Base-by-base conservation (phyloP, 2,329 filamentous ascomycete species). In the Dactylellina parvicollis region DNA sequence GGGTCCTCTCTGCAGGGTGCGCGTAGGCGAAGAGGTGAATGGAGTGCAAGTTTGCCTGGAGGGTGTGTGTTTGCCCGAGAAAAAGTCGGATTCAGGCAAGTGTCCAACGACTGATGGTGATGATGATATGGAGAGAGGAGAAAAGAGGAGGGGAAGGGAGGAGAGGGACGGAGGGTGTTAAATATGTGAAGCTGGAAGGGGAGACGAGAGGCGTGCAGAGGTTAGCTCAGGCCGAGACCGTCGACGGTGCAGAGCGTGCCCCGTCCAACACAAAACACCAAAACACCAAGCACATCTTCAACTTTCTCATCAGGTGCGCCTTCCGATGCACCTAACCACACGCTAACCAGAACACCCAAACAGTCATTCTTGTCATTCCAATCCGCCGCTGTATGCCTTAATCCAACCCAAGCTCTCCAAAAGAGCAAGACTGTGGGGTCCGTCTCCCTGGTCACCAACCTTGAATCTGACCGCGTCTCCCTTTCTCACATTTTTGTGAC, bases 371-470 rank as follows among this genome's bases (percentile, higher is more conserved):
- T 16, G 49, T 16, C 12, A 2, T 54, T 47, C 28, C 57, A 61
- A 57, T 50, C 66, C 55, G 65, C 30, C 57, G 56, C n/a, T n/a
- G 66, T 71, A 49, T 26, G 66, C 66, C 66, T 71, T 71, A 60
- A 52, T 47, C 46, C 14, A 52, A 50, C 50, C 49, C 47, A 12
- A 42, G n/a, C n/a, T 26, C 28, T 14, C 49, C 52, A 67, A 52
- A 59, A 71, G 20, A 24, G 24, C 38, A 52, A 32, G 42, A 47
- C 49, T 14, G 24, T 16, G 30, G 18, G 20, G 20, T n/a, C 28
- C 18, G 14, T 24, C 32, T 26, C 32, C 34, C 44, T 42, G 16
- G 14, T n/a, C n/a, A 16, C 20, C 14, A 20, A 12, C n/a, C 56
- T 46, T 30, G 40, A 64, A 46, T 64, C 60, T 65, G 49, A 65